Conservation (phyloP, 2,329 filamentous ascomycete species). For the Pseudogymnoascus verrucosus region DNA sequence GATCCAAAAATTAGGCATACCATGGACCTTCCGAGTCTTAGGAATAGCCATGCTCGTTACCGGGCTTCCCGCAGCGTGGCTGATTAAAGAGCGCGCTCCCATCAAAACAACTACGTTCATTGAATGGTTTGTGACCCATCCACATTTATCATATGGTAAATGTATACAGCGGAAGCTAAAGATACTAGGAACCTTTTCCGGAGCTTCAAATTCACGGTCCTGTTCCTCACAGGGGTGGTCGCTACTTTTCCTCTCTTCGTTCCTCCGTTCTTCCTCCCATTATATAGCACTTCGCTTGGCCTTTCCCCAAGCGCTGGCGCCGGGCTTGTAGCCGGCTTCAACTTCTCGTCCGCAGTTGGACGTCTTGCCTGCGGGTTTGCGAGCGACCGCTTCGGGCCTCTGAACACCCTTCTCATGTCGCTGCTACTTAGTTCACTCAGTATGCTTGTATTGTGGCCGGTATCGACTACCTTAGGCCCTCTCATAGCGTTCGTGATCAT, state of each 20-base stretch:
- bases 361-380: slow-evolving; percentile 45
- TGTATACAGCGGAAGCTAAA: slow-evolving; percentile 7
- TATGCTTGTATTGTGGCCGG: slow-evolving; percentile 54
- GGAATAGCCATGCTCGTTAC: slow-evolving; percentile 45
- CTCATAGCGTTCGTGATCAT: slow-evolving; percentile 49
- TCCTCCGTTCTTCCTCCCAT: slow-evolving; percentile 52
- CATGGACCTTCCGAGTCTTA: slow-evolving; percentile 46
- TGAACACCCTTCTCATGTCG: slow-evolving; percentile 47
- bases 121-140: slow-evolving; percentile 37
- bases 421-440: slow-evolving; percentile 46
- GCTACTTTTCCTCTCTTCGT: slow-evolving; percentile 54
- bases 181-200: slow-evolving; percentile 41
- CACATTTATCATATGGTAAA: background rate
- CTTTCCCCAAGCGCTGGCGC: slow-evolving; percentile 46
- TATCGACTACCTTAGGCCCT: slow-evolving; percentile 45
- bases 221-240: slow-evolving; percentile 47
- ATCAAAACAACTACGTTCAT: slow-evolving; percentile 34
- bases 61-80: slow-evolving; percentile 46
- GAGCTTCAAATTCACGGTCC: slow-evolving; percentile 40
- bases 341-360: slow-evolving; percentile 50
- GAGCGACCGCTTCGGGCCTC: slow-evolving; percentile 45
- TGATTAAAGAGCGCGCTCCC: slow-evolving; percentile 42
- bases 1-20: slow-evolving; percentile 37
- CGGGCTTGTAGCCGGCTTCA: slow-evolving; percentile 52
- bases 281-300: slow-evolving; percentile 48